Conservation (phyloP, 345 rosid genomes). For the Noccaea caerulescens region DNA sequence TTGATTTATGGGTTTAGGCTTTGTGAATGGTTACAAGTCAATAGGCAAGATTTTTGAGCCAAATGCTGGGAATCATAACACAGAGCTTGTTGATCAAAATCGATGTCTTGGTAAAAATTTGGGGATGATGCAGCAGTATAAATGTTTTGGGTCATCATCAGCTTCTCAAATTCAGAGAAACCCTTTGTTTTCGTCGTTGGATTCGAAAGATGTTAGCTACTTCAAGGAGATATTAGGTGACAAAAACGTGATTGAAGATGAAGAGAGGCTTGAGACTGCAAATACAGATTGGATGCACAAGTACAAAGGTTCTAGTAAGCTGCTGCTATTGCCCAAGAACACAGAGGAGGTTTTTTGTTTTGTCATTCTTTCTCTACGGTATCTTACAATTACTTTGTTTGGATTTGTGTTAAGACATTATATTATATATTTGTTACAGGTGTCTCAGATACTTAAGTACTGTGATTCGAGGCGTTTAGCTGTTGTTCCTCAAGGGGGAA, state of each 20-base stretch:
- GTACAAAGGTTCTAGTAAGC: slow-evolving; percentile 81
- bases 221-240: slow-evolving; percentile 74
- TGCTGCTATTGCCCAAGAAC: slow-evolving; percentile 73
- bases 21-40: slow-evolving; percentile 29
- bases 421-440: slow-evolving; percentile 52
- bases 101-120: slow-evolving; percentile 23
- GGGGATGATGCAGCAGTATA: slow-evolving; percentile 44
- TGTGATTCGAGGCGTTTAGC: slow-evolving; percentile 84
- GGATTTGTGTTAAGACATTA: background rate
- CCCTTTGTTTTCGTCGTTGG: slow-evolving; percentile 66
- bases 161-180: slow-evolving; percentile 57
- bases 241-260: slow-evolving; percentile 74
- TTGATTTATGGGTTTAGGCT: slow-evolving; percentile 37
- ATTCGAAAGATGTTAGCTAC: slow-evolving; percentile 64
- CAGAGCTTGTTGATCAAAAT: slow-evolving; percentile 19
- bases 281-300: slow-evolving; percentile 97
- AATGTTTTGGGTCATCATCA: slow-evolving; percentile 54
- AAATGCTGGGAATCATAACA: slow-evolving; percentile 13
- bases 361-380: background rate
- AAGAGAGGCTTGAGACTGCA: slow-evolving; percentile 66
- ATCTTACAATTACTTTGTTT: background rate
- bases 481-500: slow-evolving; percentile 99
- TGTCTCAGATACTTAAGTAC: slow-evolving; percentile 72
- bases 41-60: slow-evolving; percentile 25
- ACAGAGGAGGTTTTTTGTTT: slow-evolving; percentile 62